Evolutionary conservation across 2,329 filamentous ascomycete species (phyloP).

Genomic region (Pseudocercospora fijiensis): DNA sequence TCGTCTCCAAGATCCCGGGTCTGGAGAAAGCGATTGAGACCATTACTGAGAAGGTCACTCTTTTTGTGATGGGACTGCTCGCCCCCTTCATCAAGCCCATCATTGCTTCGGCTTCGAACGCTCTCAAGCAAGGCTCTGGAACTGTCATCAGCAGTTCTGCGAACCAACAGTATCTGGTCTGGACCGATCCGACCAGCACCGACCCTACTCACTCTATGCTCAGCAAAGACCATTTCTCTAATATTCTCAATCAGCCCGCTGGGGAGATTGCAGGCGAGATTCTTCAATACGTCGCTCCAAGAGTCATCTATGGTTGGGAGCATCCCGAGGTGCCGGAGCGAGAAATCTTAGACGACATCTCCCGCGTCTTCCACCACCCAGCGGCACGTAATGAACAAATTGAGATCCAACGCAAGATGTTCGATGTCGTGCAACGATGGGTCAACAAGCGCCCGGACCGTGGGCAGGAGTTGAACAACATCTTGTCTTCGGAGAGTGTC

Average conservation of each 20-base stretch:
- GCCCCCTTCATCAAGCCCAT: conserved; percentile 90
- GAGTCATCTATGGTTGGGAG: conserved; percentile 90
- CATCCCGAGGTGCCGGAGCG: conserved; percentile 78
- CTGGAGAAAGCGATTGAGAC: conserved; percentile 87
- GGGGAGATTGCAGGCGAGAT: conserved; percentile 56
- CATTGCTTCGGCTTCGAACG: conserved; percentile 80
- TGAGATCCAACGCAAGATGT: conserved; percentile 88
- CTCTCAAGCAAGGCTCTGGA: conserved; percentile 81
- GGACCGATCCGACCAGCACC: conserved; percentile 48
- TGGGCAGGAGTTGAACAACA: conserved; percentile 64
- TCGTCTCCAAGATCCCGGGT: conserved; percentile 89
- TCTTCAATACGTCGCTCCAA: conserved; percentile 81
- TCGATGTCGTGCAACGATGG: conserved; percentile 79
- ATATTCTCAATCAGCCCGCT: conserved; percentile 51
- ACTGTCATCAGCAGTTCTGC: conserved; percentile 58
- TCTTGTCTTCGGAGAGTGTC: conserved; percentile 83
- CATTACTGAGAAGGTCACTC: conserved; percentile 86
- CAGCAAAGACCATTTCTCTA: conserved; percentile 54
- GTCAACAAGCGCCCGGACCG: conserved; percentile 67
- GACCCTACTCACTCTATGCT: conserved; percentile 55
- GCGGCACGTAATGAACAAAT: conserved; percentile 71
- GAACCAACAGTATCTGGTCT: conserved; percentile 53
- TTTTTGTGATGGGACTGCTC: conserved; percentile 86
- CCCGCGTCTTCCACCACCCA: conserved; percentile 87
- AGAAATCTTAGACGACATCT: conserved; percentile 77